Evolutionary conservation across 2,329 filamentous ascomycete species (phyloP).

Genomic region (Colletotrichum endophyticum): DNA sequence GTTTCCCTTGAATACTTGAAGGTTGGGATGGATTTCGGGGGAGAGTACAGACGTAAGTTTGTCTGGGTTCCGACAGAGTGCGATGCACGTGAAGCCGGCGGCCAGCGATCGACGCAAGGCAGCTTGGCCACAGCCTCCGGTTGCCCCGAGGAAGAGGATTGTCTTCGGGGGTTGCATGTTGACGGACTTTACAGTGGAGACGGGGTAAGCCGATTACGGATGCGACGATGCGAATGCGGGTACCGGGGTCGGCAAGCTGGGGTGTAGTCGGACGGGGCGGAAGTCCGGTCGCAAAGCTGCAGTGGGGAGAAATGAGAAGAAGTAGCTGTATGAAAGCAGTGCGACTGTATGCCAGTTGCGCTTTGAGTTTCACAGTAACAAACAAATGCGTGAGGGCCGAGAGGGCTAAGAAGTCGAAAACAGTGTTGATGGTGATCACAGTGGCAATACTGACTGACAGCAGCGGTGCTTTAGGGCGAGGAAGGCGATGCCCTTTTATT

Average conservation of each 20-base stretch:
- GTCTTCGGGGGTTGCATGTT: constrained; percentile 34
- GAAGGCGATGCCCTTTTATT: not conserved
- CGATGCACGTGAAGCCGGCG: constrained; percentile 50
- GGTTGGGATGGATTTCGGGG: constrained; percentile 33
- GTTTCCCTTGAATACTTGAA: constrained; percentile 52
- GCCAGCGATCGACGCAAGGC: constrained; percentile 49
- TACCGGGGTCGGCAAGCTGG: not conserved
- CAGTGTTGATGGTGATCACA: not conserved
- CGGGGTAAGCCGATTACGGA: constrained; percentile 12
- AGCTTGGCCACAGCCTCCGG: constrained; percentile 52
- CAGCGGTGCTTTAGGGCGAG: not conserved
- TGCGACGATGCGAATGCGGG: not conserved
- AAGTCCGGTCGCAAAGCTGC: not conserved
- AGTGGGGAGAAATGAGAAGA: not conserved
- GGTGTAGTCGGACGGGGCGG: not conserved
- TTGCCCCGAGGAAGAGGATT: constrained; percentile 59
- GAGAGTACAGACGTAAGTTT: constrained; percentile 48
- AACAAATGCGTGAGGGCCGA: not conserved
- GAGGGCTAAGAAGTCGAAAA: not conserved
- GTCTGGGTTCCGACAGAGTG: constrained; percentile 53
- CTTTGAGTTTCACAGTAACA: not conserved
- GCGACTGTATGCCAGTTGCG: not conserved
- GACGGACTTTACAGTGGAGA: not conserved
- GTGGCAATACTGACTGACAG: not conserved
- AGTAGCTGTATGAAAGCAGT: not conserved